A percentile compares a stretch with the other conserved stretches of the same genome.
phyloP scores from a whole-genome alignment of 1,139 yeast genomes.

The Debaryomyces nepalensis region DNA sequence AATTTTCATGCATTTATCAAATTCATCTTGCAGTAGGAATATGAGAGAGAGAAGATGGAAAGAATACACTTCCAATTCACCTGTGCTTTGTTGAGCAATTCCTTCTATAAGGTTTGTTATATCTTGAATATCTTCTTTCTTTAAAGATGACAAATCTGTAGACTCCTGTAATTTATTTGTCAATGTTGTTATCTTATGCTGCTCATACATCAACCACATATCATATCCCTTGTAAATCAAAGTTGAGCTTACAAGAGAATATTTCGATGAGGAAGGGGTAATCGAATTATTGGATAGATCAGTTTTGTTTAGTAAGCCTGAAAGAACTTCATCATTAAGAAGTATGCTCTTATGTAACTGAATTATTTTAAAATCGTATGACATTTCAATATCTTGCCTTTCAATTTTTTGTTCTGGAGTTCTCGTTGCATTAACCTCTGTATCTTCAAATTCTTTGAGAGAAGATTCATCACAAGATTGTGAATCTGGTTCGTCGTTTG shows the following conservation, averaged over 20 bases:
- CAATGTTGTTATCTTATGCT: slow-evolving; percentile 15
- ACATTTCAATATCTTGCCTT: too few relatives aligned
- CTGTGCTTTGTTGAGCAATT: slow-evolving; percentile 14
- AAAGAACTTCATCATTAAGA: slow-evolving; percentile 13
- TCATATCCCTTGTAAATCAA: slow-evolving; percentile 18
- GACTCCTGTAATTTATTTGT: slow-evolving; percentile 10
- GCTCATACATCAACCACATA: slow-evolving; percentile 22
- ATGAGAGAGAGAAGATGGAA: slow-evolving; percentile 18
- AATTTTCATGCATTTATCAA: slow-evolving; percentile 17
- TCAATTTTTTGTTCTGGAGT: too few relatives aligned
- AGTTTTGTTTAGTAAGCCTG: slow-evolving; percentile 13
- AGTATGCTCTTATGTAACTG: slow-evolving; percentile 7
- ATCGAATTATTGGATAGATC: slow-evolving; percentile 3
- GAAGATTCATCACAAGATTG: too few relatives aligned
- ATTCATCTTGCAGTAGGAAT: slow-evolving; percentile 13
- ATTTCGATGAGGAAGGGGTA: not conserved
- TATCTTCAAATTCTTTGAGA: too few relatives aligned
- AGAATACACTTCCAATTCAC: slow-evolving; percentile 19
- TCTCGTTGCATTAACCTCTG: too few relatives aligned
- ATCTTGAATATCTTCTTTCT: not conserved
- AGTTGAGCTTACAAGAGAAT: slow-evolving; percentile 14
- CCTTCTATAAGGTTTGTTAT: slow-evolving; percentile 12
- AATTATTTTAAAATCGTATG: not conserved
- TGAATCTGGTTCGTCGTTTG: not conserved
- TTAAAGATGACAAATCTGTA: not conserved